These are phyloP conservation scores for Diddensiella caesifluorescens DNA, from an alignment of 805 yeast species.

Conservation along the genomic window DNA sequence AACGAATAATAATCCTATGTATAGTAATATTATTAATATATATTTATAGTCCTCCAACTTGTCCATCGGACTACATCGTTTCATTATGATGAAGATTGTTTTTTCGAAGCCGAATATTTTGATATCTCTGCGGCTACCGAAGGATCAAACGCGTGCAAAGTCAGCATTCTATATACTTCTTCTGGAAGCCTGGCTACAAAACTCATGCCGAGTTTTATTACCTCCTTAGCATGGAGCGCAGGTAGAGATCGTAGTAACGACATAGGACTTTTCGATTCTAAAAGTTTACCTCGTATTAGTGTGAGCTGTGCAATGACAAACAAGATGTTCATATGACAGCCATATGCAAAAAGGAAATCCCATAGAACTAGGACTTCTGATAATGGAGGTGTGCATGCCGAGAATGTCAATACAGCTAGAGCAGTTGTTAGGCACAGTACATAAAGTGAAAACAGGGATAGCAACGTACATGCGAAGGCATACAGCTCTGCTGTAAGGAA, in stretches of 20 bases:
- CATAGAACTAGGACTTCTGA: constrained; percentile 69
- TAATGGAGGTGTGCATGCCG: constrained; percentile 86
- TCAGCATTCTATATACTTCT: constrained; percentile 54
- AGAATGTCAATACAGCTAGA: constrained; percentile 64
- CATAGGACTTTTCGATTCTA: constrained; percentile 66
- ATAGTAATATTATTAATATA: too few species aligned
- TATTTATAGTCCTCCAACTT: too few species aligned
- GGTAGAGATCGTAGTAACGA: constrained; percentile 69
- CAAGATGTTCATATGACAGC: constrained; percentile 79
- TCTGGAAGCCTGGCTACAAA: constrained; percentile 72
- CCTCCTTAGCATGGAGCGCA: constrained; percentile 59
- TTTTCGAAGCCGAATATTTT: too few species aligned
- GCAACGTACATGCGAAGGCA: constrained; percentile 49
- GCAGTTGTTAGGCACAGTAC: background rate
- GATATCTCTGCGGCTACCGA: constrained; percentile 12
- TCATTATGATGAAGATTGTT: background rate
- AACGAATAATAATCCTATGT: too few species aligned
- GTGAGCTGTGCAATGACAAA: constrained; percentile 80
- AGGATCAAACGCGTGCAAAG: constrained; percentile 56
- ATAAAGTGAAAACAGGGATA: background rate
- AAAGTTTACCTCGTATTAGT: constrained; percentile 56
- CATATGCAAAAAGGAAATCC: constrained; percentile 90
- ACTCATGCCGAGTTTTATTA: constrained; percentile 72
- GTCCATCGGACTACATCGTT: background rate
- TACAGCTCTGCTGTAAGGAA: constrained; percentile 78